Conservation (phyloP, 169 alveolate species). For the Cryptosporidium muris region DNA sequence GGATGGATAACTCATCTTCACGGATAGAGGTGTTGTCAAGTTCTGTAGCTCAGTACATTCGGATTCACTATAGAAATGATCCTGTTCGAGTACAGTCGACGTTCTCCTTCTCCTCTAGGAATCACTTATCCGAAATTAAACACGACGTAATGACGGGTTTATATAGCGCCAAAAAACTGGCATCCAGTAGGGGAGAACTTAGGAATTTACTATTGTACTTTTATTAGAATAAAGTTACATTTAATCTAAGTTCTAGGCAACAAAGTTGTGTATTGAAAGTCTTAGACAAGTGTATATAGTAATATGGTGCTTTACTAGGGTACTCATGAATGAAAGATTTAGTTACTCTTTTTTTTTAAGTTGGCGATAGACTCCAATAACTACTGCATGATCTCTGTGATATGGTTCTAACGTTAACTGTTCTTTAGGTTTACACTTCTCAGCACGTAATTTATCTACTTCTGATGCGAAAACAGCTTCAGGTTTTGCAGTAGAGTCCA, state of each 20-base stretch:
- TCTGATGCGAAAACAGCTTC: constrained; percentile 94
- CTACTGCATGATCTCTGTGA: constrained; percentile 98
- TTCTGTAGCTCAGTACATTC: constrained; percentile 81
- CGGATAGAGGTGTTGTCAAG: constrained; percentile 84
- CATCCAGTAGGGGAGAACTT: too few relatives aligned
- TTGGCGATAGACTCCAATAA: constrained; percentile 95
- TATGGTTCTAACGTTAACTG: constrained; percentile 97
- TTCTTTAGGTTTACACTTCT: constrained; percentile 94
- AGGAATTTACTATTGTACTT: too few relatives aligned
- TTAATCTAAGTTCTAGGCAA: not conserved
- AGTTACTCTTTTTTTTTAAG: constrained; percentile 78
- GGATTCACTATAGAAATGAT: constrained; percentile 86
- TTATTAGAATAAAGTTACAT: not conserved
- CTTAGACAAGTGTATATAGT: not conserved
- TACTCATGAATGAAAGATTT: not conserved
- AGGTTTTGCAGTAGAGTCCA: constrained; percentile 98
- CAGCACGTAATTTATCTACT: constrained; percentile 84
- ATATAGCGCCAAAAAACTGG: not conserved
- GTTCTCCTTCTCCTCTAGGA: not conserved
- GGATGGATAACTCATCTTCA: constrained; percentile 84
- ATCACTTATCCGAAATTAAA: not conserved
- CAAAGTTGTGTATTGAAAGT: not conserved
- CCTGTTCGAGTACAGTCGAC: constrained; percentile 88
- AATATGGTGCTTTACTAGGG: not conserved
- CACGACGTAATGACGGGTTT: constrained; percentile 47